Conservation (phyloP, 2,329 filamentous ascomycete genomes). For the Pseudohalonectria lignicola region DNA sequence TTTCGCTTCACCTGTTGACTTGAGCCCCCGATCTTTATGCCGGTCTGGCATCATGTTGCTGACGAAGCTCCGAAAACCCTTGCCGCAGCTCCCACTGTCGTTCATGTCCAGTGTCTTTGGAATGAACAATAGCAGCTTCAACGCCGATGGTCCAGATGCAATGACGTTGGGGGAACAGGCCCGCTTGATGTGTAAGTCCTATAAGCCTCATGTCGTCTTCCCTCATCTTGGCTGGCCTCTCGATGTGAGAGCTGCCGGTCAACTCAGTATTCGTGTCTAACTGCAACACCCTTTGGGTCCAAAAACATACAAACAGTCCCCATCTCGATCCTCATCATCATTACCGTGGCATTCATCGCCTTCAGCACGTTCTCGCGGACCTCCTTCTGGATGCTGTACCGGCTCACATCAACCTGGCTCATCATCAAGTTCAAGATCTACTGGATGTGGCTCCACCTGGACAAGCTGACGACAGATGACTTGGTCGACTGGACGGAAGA, state of each 20-base stretch:
- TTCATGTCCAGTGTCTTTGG: slow-evolving; percentile 27
- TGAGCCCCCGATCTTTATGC: too few species aligned
- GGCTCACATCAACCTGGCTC: not conserved
- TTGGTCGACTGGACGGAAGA: not conserved
- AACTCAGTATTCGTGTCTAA: too few species aligned
- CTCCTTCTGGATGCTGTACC: not conserved
- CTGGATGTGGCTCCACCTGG: not conserved
- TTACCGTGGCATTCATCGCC: not conserved
- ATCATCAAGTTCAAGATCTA: not conserved
- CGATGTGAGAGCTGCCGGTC: too few species aligned
- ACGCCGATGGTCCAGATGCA: not conserved
- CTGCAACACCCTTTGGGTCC: too few species aligned
- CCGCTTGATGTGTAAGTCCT: not conserved
- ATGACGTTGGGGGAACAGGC: not conserved
- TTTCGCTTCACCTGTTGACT: too few species aligned
- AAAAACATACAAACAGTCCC: not conserved
- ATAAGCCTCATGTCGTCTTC: too few species aligned
- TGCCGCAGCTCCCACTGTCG: slow-evolving; percentile 20
- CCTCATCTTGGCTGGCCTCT: too few species aligned
- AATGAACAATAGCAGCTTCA: slow-evolving; percentile 17
- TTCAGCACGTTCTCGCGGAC: not conserved
- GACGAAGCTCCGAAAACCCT: too few species aligned
- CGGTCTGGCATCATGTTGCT: too few species aligned
- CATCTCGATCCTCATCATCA: not conserved
- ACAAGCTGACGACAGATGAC: too few species aligned